Conservation (phyloP, 1,284 basidiomycete species). For the Nidula niveotomentosa region DNA sequence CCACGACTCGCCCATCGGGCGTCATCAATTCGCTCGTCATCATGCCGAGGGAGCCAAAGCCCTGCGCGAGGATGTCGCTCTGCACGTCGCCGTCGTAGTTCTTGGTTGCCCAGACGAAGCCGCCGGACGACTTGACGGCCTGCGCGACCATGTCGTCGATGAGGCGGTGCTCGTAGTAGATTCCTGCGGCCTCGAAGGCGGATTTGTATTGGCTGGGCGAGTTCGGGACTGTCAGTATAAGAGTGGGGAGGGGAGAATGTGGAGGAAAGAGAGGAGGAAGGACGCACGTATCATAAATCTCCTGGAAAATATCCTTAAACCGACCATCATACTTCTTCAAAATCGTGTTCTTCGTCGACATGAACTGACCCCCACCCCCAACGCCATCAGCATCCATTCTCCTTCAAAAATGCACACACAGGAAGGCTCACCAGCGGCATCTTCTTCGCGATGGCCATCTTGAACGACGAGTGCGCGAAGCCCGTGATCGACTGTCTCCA, state of each 20-base stretch:
- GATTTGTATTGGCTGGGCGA: constrained; percentile 72
- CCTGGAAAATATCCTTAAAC: constrained; percentile 99
- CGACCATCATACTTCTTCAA: constrained; percentile 96
- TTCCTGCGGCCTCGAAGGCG: constrained; percentile 78
- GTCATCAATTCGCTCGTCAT: constrained; percentile 98
- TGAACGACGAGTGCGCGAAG: constrained; percentile 97
- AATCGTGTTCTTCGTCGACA: constrained; percentile 99
- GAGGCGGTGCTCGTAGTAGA: constrained; percentile 97
- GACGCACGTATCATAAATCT: constrained; percentile 75
- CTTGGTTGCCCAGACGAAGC: constrained; percentile 98
- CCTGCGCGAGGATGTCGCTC: constrained; percentile 92
- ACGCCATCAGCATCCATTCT: too few species aligned
- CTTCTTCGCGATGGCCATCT: constrained; percentile 97
- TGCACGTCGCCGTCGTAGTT: constrained; percentile 98
- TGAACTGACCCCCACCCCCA: constrained; percentile 49
- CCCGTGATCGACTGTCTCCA: constrained; percentile 78
- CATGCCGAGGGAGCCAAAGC: constrained; percentile 93
- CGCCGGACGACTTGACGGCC: constrained; percentile 94
- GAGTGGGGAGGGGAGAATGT: too few species aligned
- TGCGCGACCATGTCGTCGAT: constrained; percentile 98
- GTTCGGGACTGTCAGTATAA: not conserved
- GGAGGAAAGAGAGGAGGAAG: not conserved
- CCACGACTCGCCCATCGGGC: constrained; percentile 87
- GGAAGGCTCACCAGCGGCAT: constrained; percentile 71
- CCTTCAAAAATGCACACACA: constrained; percentile 1